Conservation (phyloP, 2,329 filamentous ascomycete species). For the Diaporthe sp. region DNA sequence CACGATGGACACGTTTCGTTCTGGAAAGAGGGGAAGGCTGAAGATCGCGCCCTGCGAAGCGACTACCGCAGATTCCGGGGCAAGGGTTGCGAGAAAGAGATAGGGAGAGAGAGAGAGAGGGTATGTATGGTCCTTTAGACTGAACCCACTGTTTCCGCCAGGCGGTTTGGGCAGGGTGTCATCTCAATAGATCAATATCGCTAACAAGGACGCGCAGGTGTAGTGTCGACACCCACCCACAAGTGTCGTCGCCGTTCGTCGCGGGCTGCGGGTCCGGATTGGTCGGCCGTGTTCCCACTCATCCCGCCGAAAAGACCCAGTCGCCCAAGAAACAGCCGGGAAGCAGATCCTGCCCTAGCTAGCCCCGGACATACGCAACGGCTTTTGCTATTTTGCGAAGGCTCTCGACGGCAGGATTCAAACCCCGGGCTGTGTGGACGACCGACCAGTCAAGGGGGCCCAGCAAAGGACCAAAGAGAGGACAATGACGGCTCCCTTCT, state of each 20-base stretch:
- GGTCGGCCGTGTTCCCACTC: not conserved
- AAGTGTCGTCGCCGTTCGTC: not conserved
- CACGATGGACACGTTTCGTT: not conserved
- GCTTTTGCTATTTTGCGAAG: constrained; percentile 18
- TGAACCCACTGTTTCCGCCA: not conserved
- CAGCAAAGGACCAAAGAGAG: not conserved
- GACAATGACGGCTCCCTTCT: not conserved
- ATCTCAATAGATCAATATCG: constrained; percentile 15
- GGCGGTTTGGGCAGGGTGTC: not conserved
- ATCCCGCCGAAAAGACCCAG: not conserved
- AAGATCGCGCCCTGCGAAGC: constrained; percentile 13
- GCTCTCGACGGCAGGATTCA: constrained; percentile 19
- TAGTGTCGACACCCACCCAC: not conserved
- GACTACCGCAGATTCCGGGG: not conserved
- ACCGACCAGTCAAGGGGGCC: not conserved
- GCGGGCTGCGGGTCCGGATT: not conserved
- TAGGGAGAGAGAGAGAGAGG: not conserved
- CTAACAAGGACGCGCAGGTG: constrained; percentile 16
- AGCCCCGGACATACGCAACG: constrained; percentile 26
- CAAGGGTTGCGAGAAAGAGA: not conserved
- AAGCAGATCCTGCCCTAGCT: constrained; percentile 8
- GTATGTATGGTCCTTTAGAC: not conserved
- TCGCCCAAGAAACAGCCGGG: not conserved
- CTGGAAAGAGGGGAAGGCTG: constrained; percentile 6
- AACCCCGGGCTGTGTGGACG: not conserved